Base-by-base conservation (phyloP, 2,329 filamentous ascomycete species). In the Atkinsonella hypoxylon region DNA sequence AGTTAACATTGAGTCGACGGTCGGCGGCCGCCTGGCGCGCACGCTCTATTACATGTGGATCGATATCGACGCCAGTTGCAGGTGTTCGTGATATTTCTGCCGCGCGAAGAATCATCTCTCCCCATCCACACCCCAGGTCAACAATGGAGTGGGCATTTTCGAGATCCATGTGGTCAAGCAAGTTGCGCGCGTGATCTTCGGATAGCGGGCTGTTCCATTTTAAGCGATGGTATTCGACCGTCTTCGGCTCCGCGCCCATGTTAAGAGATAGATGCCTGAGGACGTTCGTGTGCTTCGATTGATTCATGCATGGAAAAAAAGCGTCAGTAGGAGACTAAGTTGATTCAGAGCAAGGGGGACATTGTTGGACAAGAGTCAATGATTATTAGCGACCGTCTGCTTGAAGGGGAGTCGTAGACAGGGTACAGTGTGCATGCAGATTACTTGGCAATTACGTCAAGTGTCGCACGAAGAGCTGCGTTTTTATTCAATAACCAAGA, bases 61-160 rank as follows among this genome's bases (percentile, higher is more conserved):
- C 54, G 11, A 41, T 53, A 45, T 56, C 54, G 13, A 56, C n/a
- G 45, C 54, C 54, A 2, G 20, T 50, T 18, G 48, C 48, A 13
- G 13, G 20, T 6, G 45, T 26, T 10, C 36, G 39, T 17, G 34
- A 40, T 5, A 12, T 15, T 12, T 36, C 17, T 2, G 48, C 17
- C 11, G 53, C 53, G 12, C 45, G 53, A 17, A 56, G 39, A 17
- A 56, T 51, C 4, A 56, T 49, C 43, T 53, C 55, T n/a, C 55
- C 55, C 55, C 55, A 55, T 31, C 55, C 55, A 42, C 53, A 56
- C 2, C 53, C 55, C 13, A 56, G 48, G 42, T 56, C 55, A 12
- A 56, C 50, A 13, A 48, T 32, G n/a, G 32, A n/a, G n/a, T 20
- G 39, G 10, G 39, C 39, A 18, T 10, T 41, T 17, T n/a, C 18